Percentiles rank a stretch among this genome's conserved stretches.
Evolutionary conservation across 768 basidiomycete genomes (phyloP).

Genomic region (Kwoniella pini): DNA sequence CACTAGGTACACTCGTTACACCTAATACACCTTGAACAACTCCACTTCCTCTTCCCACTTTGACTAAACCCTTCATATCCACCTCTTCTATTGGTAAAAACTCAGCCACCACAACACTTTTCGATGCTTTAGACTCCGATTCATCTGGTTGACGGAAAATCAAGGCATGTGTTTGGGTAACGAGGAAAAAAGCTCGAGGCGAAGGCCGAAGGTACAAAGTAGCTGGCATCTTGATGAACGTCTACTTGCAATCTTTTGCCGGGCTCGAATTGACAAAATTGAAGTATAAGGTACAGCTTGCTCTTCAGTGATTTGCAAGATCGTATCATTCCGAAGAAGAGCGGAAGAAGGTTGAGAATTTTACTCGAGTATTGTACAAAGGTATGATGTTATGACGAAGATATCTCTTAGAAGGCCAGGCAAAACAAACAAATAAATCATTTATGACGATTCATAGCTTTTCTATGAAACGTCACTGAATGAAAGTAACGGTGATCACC

Average conservation of each 20-base stretch:
- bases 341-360: too few species aligned
- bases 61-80: slow-evolving; percentile 65
- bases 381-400: too few species aligned
- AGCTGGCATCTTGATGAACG: slow-evolving; percentile 36
- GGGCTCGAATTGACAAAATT: too few species aligned
- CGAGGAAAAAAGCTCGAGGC: slow-evolving; percentile 47
- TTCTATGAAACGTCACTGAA: neutral
- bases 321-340: too few species aligned
- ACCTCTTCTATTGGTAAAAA: slow-evolving; percentile 74
- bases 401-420: too few species aligned
- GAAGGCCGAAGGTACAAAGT: slow-evolving; percentile 46
- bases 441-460: neutral
- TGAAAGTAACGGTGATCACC: neutral
- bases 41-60: slow-evolving; percentile 65
- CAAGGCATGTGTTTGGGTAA: slow-evolving; percentile 46
- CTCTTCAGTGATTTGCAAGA: too few species aligned
- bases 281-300: too few species aligned
- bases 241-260: neutral
- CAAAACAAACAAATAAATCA: neutral
- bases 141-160: slow-evolving; percentile 49
- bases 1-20: slow-evolving; percentile 54
- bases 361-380: too few species aligned
- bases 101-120: slow-evolving; percentile 70
- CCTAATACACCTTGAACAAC: slow-evolving; percentile 80
- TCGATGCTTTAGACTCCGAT: slow-evolving; percentile 32